Conservation (phyloP, 1,284 basidiomycete species). For the Microbotryum lychnidis-dioicae region DNA sequence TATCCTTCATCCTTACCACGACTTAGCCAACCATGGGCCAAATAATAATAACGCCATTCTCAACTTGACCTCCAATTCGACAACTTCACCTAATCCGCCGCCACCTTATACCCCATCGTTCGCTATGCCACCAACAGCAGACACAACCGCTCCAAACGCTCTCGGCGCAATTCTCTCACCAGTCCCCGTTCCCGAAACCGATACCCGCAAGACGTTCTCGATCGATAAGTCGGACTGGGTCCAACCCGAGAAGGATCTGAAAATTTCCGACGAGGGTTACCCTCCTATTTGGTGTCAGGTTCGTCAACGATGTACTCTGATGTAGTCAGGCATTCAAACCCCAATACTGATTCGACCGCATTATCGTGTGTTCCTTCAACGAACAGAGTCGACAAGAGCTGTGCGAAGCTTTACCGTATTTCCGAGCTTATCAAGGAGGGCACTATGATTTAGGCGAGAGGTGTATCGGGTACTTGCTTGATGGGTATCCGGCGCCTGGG, state of each 20-base stretch:
- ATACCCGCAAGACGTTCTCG: no score
- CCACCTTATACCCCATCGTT: no score
- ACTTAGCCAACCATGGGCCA: no score
- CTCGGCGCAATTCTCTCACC: no score
- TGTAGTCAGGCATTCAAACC: no score
- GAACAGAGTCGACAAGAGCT: constrained; percentile 26
- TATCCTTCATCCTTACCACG: no score
- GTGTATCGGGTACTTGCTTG: constrained; percentile 28
- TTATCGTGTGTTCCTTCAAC: background rate
- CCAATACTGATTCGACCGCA: background rate
- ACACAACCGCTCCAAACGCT: no score
- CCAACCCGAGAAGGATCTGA: constrained; percentile 7
- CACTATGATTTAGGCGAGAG: constrained; percentile 24
- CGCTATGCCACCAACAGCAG: no score
- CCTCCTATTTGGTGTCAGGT: constrained; percentile 26
- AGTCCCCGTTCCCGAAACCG: no score
- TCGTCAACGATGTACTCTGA: background rate
- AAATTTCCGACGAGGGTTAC: background rate
- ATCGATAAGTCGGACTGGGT: constrained; percentile 8
- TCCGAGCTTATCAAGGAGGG: constrained; percentile 24
- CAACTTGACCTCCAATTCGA: no score
- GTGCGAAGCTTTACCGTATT: constrained; percentile 26
- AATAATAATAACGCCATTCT: no score
- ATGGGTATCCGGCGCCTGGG: constrained; percentile 14
- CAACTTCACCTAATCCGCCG: no score